phyloP scores from a whole-genome alignment of 2,329 filamentous ascomycete genomes.

The Fusarium pseudoanthophilum region DNA sequence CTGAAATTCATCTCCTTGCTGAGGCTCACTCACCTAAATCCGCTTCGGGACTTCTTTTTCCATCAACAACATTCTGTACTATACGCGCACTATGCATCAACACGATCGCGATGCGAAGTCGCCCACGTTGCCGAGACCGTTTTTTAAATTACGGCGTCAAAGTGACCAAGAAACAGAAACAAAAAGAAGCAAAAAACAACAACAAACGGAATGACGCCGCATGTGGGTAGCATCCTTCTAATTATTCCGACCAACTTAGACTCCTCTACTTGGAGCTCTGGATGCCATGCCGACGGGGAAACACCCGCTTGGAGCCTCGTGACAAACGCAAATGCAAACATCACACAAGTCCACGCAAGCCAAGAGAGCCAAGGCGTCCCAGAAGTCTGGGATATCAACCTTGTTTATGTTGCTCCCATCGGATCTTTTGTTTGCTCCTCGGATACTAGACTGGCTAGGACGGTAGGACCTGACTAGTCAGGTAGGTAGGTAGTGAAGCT shows the following conservation, averaged over 20 bases:
- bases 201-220: not conserved
- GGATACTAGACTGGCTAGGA: slow-evolving; percentile 1
- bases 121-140: slow-evolving; percentile 18
- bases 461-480: slow-evolving; percentile 6
- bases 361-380: slow-evolving; percentile 30
- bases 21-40: slow-evolving; percentile 6
- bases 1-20: not conserved
- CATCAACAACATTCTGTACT: slow-evolving; percentile 35
- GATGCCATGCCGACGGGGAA: slow-evolving; percentile 1
- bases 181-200: slow-evolving; percentile 4
- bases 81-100: slow-evolving; percentile 18
- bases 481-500: slow-evolving; percentile 27
- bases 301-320: not conserved
- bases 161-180: not conserved
- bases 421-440: slow-evolving; percentile 11
- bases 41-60: slow-evolving; percentile 27
- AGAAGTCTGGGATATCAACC: slow-evolving; percentile 33
- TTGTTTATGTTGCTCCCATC: not conserved
- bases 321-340: slow-evolving; percentile 12
- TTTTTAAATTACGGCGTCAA: slow-evolving; percentile 11
- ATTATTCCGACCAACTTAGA: slow-evolving; percentile 11
- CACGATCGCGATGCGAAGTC: slow-evolving; percentile 1
- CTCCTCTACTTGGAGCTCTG: not conserved
- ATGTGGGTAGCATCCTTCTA: slow-evolving; percentile 1
- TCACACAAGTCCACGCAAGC: slow-evolving; percentile 12